These are phyloP conservation scores for Yamadazyma triangularis DNA, from an alignment of 1,139 yeast genomes.

Conservation along the genomic window DNA sequence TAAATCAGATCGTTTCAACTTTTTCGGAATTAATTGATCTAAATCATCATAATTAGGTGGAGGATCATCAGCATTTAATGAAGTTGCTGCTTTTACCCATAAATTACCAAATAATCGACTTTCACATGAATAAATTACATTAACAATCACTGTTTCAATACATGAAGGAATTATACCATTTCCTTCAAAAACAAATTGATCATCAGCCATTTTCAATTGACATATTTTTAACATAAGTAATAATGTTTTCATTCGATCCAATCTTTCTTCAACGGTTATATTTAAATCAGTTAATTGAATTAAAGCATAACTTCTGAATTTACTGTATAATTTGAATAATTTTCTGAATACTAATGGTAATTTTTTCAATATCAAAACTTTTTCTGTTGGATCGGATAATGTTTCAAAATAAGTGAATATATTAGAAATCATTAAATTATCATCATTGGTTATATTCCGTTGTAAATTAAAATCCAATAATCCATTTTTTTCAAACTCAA, in stretches of 20 bases:
- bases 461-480: conserved; percentile 57
- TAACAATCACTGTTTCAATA: conserved; percentile 73
- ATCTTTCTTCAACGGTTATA: conserved; percentile 54
- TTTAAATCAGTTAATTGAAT: conserved; percentile 62
- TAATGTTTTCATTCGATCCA: conserved; percentile 66
- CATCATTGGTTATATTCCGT: conserved; percentile 40
- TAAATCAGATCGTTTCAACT: conserved; percentile 24
- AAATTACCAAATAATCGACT: conserved; percentile 61
- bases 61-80: conserved; percentile 16
- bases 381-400: conserved; percentile 42
- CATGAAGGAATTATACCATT: conserved; percentile 67
- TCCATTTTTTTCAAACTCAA: conserved; percentile 49
- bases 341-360: conserved; percentile 72
- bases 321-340: conserved; percentile 62
- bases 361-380: conserved; percentile 40
- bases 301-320: conserved; percentile 56
- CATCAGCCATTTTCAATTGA: conserved; percentile 65
- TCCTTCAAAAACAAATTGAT: conserved; percentile 50
- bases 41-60: conserved; percentile 27
- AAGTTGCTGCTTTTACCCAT: conserved; percentile 56
- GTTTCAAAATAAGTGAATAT: conserved; percentile 67
- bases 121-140: conserved; percentile 78
- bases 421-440: conserved; percentile 60
- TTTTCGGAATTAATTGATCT: conserved; percentile 32
- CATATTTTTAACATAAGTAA: conserved; percentile 64